These are phyloP conservation scores for Ploettnerulaceae sp. DNA, from an alignment of 2,329 filamentous ascomycete species.

Conservation along the genomic window DNA sequence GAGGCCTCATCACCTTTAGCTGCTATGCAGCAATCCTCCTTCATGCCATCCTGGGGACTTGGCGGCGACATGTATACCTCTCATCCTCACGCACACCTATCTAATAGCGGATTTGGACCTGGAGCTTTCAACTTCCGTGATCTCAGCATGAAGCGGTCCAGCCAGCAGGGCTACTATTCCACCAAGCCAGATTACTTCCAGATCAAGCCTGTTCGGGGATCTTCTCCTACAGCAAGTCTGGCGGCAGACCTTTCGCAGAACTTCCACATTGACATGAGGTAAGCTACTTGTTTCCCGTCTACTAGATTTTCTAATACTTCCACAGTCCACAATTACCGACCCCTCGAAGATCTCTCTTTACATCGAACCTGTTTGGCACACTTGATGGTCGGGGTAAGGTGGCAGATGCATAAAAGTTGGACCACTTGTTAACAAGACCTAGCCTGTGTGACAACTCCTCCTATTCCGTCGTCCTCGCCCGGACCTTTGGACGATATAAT, in stretches of 20 bases:
- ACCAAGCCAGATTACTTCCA: conserved; percentile 81
- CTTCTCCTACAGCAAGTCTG: conserved; percentile 85
- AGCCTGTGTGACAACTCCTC: conserved; percentile 80
- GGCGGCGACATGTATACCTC: conserved; percentile 49
- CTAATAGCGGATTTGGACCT: conserved; percentile 50
- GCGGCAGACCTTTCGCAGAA: conserved; percentile 95
- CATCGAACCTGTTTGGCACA: conserved; percentile 57
- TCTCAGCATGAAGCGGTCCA: conserved; percentile 65
- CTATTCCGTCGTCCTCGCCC: conserved; percentile 79
- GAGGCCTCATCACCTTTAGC: conserved; percentile 91
- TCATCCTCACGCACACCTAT: conserved; percentile 43
- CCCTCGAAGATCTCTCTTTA: conserved; percentile 80
- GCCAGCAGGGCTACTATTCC: conserved; percentile 72
- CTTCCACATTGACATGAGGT: conserved; percentile 95
- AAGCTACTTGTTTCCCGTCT: conserved; percentile 30
- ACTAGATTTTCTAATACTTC: conserved; percentile 13
- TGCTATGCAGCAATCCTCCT: conserved; percentile 77
- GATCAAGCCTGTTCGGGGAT: conserved; percentile 70
- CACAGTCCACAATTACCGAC: conserved; percentile 75
- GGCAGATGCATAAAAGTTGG: conserved; percentile 32
- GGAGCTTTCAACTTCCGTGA: conserved; percentile 73
- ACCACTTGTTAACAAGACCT: conserved; percentile 33
- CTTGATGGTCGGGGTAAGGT: conserved; percentile 45
- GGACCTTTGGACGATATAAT: conserved; percentile 68
- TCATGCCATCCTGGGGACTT: conserved; percentile 54